phyloP scores from a whole-genome alignment of 257 asterid species.

The Fraxinus excelsior region DNA sequence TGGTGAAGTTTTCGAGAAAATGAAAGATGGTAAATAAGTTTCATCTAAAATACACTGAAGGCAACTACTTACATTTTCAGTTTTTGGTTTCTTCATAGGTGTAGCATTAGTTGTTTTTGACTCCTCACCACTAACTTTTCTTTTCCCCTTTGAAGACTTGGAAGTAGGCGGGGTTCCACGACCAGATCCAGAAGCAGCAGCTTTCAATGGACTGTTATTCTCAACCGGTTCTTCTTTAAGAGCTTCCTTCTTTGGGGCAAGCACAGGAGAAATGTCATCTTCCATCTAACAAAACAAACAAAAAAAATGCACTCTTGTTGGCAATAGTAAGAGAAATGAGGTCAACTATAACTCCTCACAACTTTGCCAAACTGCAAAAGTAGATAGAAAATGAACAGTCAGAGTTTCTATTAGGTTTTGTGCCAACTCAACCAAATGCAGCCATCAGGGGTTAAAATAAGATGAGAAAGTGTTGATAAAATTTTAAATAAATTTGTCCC shows the following conservation, averaged over 20 bases:
- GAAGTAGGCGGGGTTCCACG: slow-evolving; percentile 73
- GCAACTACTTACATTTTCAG: slow-evolving; percentile 60
- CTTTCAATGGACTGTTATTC: slow-evolving; percentile 60
- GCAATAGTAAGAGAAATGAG: neutral
- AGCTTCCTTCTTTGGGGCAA: slow-evolving; percentile 84
- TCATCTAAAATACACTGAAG: slow-evolving; percentile 6
- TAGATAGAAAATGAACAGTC: slow-evolving; percentile 9
- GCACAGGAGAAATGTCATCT: slow-evolving; percentile 78
- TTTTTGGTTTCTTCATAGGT: slow-evolving; percentile 77
- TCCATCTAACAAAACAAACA: slow-evolving; percentile 47
- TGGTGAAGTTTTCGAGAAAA: neutral
- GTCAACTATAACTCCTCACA: slow-evolving; percentile 4
- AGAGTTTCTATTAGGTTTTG: neutral
- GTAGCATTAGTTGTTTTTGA: slow-evolving; percentile 60
- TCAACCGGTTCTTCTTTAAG: slow-evolving; percentile 82
- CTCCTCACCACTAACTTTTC: slow-evolving; percentile 74
- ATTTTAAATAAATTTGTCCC: neutral
- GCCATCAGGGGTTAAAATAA: neutral
- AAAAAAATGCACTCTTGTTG: neutral
- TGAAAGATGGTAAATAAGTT: neutral
- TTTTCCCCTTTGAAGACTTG: slow-evolving; percentile 76
- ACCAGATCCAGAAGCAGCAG: slow-evolving; percentile 51
- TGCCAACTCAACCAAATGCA: neutral
- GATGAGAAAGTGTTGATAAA: neutral
- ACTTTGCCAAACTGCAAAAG: slow-evolving; percentile 9